Conservation (phyloP, 495 filamentous ascomycete species). For the Evansstolkia leycettana region DNA sequence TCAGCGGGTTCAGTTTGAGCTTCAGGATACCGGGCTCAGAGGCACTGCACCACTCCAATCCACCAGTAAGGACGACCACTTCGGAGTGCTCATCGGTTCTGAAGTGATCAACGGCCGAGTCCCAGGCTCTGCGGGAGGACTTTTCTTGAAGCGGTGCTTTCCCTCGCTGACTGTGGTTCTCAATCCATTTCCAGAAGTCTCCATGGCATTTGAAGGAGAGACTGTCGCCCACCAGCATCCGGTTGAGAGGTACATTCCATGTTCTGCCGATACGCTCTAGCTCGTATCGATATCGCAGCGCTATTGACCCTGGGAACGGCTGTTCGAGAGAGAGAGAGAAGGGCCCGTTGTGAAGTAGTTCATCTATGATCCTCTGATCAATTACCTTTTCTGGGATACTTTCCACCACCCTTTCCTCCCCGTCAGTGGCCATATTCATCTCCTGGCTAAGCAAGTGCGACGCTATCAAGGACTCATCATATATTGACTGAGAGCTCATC, state of each 20-base stretch:
- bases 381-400: too few species aligned
- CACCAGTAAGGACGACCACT: conserved; percentile 28
- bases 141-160: conserved; percentile 24
- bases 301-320: conserved; percentile 15
- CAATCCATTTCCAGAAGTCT: conserved; percentile 29
- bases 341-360: conserved; percentile 19
- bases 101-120: conserved; percentile 22
- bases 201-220: conserved; percentile 18
- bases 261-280: conserved; percentile 24
- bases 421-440: conserved; percentile 6
- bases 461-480: conserved; percentile 22
- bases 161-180: conserved; percentile 15
- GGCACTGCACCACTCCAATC: conserved; percentile 25
- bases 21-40: conserved; percentile 26
- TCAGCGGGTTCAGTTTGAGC: conserved; percentile 29
- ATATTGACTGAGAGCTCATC: conserved; percentile 13
- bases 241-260: conserved; percentile 21
- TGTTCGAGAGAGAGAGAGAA: conserved; percentile 21
- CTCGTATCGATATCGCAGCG: conserved; percentile 34
- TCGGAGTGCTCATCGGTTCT: conserved; percentile 25
- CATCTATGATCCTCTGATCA: conserved; percentile 12
- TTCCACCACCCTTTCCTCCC: background rate
- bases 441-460: conserved; percentile 15
- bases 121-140: conserved; percentile 27
- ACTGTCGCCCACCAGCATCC: conserved; percentile 16